Evolutionary conservation across 805 yeast genomes (phyloP).

Genomic region (Teunomyces stri): DNA sequence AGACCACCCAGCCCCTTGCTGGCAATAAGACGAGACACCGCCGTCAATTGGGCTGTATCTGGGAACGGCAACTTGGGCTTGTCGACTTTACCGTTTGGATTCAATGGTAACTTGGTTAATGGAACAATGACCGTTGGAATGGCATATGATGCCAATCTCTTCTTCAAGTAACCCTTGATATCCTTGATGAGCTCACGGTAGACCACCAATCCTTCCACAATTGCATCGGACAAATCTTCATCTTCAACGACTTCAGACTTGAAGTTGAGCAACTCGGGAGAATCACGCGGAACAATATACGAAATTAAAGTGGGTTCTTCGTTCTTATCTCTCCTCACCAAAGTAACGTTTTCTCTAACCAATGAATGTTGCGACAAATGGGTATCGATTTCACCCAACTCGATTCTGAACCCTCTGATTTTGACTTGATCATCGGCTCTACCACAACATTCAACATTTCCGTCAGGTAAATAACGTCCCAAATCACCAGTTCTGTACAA

Average conservation of each 20-base stretch:
- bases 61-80: conserved; percentile 97
- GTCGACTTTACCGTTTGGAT: conserved; percentile 98
- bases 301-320: conserved; percentile 91
- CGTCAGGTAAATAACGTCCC: conserved; percentile 95
- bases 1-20: conserved; percentile 29
- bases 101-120: conserved; percentile 78
- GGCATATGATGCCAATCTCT: conserved; percentile 88
- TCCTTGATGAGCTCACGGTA: conserved; percentile 77
- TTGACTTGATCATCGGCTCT: conserved; percentile 99
- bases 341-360: conserved; percentile 89
- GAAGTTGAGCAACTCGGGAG: conserved; percentile 44
- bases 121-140: conserved; percentile 92
- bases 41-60: conserved; percentile 76
- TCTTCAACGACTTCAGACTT: conserved; percentile 50
- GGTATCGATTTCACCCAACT: conserved; percentile 96
- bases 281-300: conserved; percentile 75
- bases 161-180: conserved; percentile 72
- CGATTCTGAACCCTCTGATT: conserved; percentile 97
- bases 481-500: conserved; percentile 96
- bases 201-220: conserved; percentile 74
- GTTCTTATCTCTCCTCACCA: conserved; percentile 87
- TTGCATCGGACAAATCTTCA: conserved; percentile 50
- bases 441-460: conserved; percentile 97
- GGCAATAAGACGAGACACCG: conserved; percentile 58
- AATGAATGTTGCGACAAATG: conserved; percentile 90